Evolutionary conservation across 2,329 filamentous ascomycete species (phyloP).

Genomic region (Epichloe scottii): DNA sequence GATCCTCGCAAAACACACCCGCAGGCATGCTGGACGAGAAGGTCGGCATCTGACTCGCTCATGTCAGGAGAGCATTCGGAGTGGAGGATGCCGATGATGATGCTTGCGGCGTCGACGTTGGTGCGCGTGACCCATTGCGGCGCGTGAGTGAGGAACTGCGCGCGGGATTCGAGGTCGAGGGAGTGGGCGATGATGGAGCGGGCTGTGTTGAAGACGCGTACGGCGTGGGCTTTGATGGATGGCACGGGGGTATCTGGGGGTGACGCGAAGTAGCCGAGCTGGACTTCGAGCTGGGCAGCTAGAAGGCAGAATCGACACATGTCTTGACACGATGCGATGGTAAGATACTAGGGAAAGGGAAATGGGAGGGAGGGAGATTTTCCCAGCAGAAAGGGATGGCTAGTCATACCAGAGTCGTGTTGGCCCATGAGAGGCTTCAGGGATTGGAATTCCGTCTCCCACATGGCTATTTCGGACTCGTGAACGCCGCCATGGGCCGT

Average conservation of each 20-base stretch:
- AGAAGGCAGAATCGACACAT: conserved; percentile 36
- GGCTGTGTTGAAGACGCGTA: conserved; percentile 36
- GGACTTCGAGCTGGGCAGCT: conserved; percentile 38
- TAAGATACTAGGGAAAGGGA: too few relatives aligned
- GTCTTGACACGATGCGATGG: conserved; percentile 18
- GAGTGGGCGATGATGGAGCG: conserved; percentile 31
- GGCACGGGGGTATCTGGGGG: conserved; percentile 24
- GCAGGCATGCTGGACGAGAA: conserved; percentile 20
- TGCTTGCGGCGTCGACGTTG: conserved; percentile 31
- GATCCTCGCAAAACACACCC: conserved; percentile 28
- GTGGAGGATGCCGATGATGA: conserved; percentile 32
- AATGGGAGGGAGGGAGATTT: too few relatives aligned
- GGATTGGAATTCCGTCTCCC: conserved; percentile 41
- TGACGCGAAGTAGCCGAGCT: conserved; percentile 36
- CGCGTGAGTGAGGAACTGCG: conserved; percentile 30
- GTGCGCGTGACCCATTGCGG: conserved; percentile 38
- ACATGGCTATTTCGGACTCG: conserved; percentile 31
- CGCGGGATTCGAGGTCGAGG: conserved; percentile 28
- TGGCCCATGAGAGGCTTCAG: conserved; percentile 32
- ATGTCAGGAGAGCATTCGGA: conserved; percentile 28
- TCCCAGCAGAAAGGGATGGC: too few relatives aligned
- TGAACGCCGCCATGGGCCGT: conserved; percentile 34
- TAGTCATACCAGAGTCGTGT: conserved; percentile 30
- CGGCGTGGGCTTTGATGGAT: conserved; percentile 29
- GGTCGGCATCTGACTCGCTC: conserved; percentile 16